Conservation (phyloP, 768 basidiomycete species). For the Phallus indusiatus region DNA sequence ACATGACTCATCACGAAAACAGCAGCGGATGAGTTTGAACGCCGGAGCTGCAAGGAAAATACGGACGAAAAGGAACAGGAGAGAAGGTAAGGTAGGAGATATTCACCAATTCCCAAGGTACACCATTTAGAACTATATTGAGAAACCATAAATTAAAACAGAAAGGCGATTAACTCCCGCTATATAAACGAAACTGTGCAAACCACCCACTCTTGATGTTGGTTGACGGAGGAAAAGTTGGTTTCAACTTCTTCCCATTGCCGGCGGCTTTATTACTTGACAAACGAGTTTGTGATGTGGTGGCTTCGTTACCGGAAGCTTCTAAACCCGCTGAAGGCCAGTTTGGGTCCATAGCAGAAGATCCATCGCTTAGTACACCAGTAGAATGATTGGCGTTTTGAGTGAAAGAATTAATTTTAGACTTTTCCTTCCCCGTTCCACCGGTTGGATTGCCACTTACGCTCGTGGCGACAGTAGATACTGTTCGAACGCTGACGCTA, state of each 20-base stretch:
- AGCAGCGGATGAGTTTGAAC: background rate
- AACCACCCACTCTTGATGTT: conserved; percentile 72
- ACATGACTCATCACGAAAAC: background rate
- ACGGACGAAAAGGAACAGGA: background rate
- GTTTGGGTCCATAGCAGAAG: conserved; percentile 16
- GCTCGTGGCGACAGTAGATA: conserved; percentile 75
- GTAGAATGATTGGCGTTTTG: background rate
- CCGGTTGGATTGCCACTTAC: conserved; percentile 39
- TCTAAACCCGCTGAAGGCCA: conserved; percentile 23
- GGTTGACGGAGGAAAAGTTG: conserved; percentile 21
- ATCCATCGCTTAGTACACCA: background rate
- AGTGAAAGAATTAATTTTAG: background rate
- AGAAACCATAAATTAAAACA: conserved; percentile 9
- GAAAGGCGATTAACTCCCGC: background rate
- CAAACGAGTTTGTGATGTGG: background rate
- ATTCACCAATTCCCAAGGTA: conserved; percentile 58
- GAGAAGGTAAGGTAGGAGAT: background rate
- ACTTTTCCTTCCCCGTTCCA: background rate
- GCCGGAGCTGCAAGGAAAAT: background rate
- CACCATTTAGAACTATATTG: conserved; percentile 57
- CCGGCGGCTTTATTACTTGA: background rate
- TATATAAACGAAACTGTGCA: conserved; percentile 2
- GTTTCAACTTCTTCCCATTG: conserved; percentile 12
- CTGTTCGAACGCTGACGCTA: conserved; percentile 54
- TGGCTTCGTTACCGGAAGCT: background rate